Evolutionary conservation across 2,329 filamentous ascomycete genomes (phyloP), one percentile per base, ranked within the genome.

Genomic region (Corynespora cassiicola): DNA sequence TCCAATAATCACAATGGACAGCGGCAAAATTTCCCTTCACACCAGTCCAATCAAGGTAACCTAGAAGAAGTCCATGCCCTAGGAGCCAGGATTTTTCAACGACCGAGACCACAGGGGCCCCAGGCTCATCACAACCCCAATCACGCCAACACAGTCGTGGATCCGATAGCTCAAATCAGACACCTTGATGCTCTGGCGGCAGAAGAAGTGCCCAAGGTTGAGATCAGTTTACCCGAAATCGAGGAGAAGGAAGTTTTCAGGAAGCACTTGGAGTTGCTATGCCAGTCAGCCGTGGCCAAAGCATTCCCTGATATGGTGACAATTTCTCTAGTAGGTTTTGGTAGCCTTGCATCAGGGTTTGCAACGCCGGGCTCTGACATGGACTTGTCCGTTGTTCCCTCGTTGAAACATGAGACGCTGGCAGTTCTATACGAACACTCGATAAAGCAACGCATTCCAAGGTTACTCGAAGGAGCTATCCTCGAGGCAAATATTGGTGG

Each of bases 321-420:
- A 34, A 78, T 92, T n/a, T 75, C 82, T 36, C 74, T 95, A 10
- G 82, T 82, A 53, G 89, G 86, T 56, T 95, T 94, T 60, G 90
- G 90, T 5, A 95, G 90, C 62, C 75, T 95, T 30, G 81, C 82
- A 14, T 91, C 90, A 9, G 90, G 90, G 0, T 95, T 95, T 68
- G 91, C 88, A 3, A 90, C 88, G 8, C 87, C 87, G 55, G 82
- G 84, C n/a, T 92, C 90, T 1, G 90, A 96, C 58, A 90, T 96
- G 86, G 91, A 96, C 66, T 79, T 96, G 19, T 87, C 86, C 7
- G 78, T 95, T 21, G 73, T 94, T 5, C 86, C 87, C 1, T 81
- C 80, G 3, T 69, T 77, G 61, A 58, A 51, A 30, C 49, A 61
- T 28, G 27, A 45, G 19, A 29, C 46, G 7, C 47, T 42, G 22